Base-by-base conservation (phyloP, 352 stramenopile genomes). In the Globisporangium radiosum region DNA sequence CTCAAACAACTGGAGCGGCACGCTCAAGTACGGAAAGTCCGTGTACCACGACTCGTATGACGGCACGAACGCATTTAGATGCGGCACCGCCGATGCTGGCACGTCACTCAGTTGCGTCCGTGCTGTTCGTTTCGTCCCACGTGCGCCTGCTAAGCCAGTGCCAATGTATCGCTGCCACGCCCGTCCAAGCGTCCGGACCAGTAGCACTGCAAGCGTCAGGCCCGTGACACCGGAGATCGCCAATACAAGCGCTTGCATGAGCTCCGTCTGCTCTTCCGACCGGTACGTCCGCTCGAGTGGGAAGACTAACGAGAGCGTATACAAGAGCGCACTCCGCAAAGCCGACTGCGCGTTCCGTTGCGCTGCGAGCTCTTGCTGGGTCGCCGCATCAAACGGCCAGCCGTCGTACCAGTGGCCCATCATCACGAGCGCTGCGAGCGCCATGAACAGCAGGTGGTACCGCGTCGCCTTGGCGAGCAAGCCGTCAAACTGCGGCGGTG, bases 381-480 rank as follows among this genome's bases (percentile, higher is more conserved):
- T 77, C 8, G 44, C 11, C 13, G 60, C 56, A 48, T 92, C 82
- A 48, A 89, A 92, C 5, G 82, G 82, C 82, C 82, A 92, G 44
- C 79, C 79, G 58, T 87, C 78, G 62, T 90, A 92, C 76, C 78
- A 90, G 53, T 88, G 82, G 1, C 78, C 78, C 76, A 85, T 85
- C 78, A 88, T 88, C 11, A 88, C 70, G 7, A 92, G 68, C 42
- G 79, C 80, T 10, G 74, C 75, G 50, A 92, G 57, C 9, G 70
- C 74, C 57, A 87, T 77, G 6, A 88, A 55, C 3, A 92, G 58
- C 60, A 92, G 63, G 56, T 92, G 79, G 58, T 87, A 87, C 8
- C 82, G 70, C 51, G 79, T 88, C 47, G 76, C 67, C 11, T 71
- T 66, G 7, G 82, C 78, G n/a, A 92, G 58, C 17, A 85, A 60